Percentiles rank a stretch among this genome's conserved stretches.
Evolutionary conservation across 2,329 filamentous ascomycete genomes (phyloP).

Genomic region (Juglanconis sp.): DNA sequence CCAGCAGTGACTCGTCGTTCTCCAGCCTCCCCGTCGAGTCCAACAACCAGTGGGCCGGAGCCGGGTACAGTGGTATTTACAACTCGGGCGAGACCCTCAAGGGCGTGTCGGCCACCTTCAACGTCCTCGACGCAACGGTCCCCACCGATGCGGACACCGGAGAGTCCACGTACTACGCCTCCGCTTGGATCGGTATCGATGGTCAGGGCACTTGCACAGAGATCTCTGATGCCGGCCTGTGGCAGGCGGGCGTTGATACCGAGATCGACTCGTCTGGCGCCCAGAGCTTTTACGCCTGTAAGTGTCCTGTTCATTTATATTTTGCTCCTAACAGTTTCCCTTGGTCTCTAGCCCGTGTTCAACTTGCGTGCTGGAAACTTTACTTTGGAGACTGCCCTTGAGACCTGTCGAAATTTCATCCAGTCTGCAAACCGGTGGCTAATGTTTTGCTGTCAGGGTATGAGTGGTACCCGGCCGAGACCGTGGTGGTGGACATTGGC

Average conservation of each 20-base stretch:
- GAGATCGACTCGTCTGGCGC: slow-evolving; percentile 38
- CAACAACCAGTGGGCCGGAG: slow-evolving; percentile 53
- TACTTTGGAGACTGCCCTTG: no score
- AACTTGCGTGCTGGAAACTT: no score
- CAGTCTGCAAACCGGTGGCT: no score
- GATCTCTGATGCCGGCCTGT: slow-evolving; percentile 39
- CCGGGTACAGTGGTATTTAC: slow-evolving; percentile 42
- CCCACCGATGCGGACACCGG: slow-evolving; percentile 33
- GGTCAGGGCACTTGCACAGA: slow-evolving; percentile 23
- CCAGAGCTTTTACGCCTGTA: slow-evolving; percentile 46
- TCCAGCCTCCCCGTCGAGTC: not conserved
- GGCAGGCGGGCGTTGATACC: slow-evolving; percentile 57
- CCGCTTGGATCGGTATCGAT: slow-evolving; percentile 60
- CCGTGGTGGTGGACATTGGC: slow-evolving; percentile 22
- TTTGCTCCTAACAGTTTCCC: not conserved
- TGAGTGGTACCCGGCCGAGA: slow-evolving; percentile 52
- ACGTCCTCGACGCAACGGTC: slow-evolving; percentile 40
- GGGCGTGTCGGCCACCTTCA: slow-evolving; percentile 40
- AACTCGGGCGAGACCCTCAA: slow-evolving; percentile 45
- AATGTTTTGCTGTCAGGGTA: not conserved
- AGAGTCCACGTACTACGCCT: slow-evolving; percentile 36
- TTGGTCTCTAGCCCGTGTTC: not conserved
- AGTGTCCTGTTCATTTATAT: slow-evolving; percentile 31
- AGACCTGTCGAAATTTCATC: no score
- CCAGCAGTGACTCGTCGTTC: not conserved